Evolutionary conservation across 108 stramenopile species (phyloP), one percentile per base, ranked within the genome.

Genomic region (Fistulifera pelliculosa): DNA sequence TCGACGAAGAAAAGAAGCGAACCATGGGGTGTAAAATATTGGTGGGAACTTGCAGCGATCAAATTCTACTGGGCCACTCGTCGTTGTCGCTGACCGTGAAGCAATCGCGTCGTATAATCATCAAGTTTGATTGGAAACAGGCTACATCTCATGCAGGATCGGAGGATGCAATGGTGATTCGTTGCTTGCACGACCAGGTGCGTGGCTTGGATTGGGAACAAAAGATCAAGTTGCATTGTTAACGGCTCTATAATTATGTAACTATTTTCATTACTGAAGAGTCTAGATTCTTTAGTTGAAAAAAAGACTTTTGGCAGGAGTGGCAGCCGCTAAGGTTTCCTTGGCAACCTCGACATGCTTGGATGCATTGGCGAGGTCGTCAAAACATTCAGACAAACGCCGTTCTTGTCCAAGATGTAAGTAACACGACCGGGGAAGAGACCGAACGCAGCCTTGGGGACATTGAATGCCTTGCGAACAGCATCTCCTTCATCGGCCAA

Each of bases 401-500:
- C 82, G 52, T 69, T 60, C 43, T 79, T 79, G 44, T 84, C 82
- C 38, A 87, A 76, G 22, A 87, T 80, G 41, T 87, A 87, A 0
- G 86, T 87, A 2, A 87, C 86, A 16, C 86, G 75, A 25, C 86
- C 86, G 1, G 86, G 86, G 14, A 87, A 68, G 21, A 81, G 56
- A 38, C 86, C 86, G 40, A 87, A 80, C 0, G 69, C 69, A 15
- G 82, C 82, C 53, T 76, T 77, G 39, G 82, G 82, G 11, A 87
- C 86, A 16, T 54, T 56, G 54, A 87, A 87, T 2, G 69, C 66
- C 47, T 71, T 80, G 1, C 86, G 77, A 11, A 79, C 75, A 0
- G 49, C 65, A 60, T 87, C 82, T 21, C 70, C 75, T 22, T 81
- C 82, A 60, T 87, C 86, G 19, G 86, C 86, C 39, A 87, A 59